Percentiles rank a stretch among this genome's conserved stretches.
Conservation (phyloP, 2,329 filamentous ascomycete genomes). For the Sporothrix schenckii region DNA sequence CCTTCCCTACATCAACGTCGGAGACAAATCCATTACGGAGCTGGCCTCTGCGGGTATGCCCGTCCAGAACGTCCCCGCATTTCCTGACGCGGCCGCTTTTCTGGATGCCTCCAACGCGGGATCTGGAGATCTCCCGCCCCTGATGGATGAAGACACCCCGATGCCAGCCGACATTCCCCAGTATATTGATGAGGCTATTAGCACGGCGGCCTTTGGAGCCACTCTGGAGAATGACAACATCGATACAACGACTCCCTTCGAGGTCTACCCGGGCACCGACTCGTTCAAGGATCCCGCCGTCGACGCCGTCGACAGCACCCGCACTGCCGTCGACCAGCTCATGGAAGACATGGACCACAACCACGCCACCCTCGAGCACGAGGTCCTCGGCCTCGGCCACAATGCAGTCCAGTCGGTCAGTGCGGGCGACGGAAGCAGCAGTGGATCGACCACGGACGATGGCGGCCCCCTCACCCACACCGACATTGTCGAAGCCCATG, state of each 20-base stretch:
- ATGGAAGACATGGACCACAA: slow-evolving; percentile 15
- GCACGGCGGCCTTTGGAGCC: neutral
- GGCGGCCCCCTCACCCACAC: neutral
- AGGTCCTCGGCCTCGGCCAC: neutral
- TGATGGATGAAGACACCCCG: too few species aligned
- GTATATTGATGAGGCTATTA: too few species aligned
- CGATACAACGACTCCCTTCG: neutral
- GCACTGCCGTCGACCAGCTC: slow-evolving; percentile 16
- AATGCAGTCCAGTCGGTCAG: neutral
- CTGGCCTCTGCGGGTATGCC: too few species aligned
- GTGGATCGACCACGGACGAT: neutral
- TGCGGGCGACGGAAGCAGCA: neutral
- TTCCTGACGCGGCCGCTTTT: too few species aligned
- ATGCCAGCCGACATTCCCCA: too few species aligned
- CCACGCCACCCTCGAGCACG: slow-evolving; percentile 5
- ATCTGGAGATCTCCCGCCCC: too few species aligned
- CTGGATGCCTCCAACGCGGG: too few species aligned
- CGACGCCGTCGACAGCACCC: slow-evolving; percentile 5
- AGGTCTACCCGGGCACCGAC: neutral
- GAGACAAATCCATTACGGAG: too few species aligned
- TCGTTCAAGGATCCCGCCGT: neutral
- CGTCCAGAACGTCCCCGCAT: too few species aligned
- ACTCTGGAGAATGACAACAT: neutral
- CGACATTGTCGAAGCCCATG: slow-evolving; percentile 9
- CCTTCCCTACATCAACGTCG: neutral